phyloP scores from a whole-genome alignment of 768 basidiomycete genomes.

The Suillus lakei region DNA sequence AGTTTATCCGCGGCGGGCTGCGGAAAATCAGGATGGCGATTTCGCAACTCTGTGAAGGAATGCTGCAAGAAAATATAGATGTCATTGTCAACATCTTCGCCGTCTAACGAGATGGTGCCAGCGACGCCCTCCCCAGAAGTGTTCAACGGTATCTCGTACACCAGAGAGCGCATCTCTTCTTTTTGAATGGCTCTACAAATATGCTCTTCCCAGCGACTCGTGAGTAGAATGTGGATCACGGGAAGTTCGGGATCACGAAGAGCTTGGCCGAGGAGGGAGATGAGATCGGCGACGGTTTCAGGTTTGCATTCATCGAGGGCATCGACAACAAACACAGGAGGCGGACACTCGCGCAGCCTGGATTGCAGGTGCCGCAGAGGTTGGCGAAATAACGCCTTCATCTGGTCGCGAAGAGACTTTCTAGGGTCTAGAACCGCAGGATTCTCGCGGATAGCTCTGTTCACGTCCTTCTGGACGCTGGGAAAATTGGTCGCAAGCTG shows the following conservation, averaged over 20 bases:
- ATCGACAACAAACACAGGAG: background rate
- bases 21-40: background rate
- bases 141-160: background rate
- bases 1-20: background rate
- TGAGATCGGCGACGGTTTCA: background rate
- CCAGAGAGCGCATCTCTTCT: background rate
- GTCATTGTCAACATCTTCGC: background rate
- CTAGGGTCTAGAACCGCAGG: background rate
- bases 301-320: background rate
- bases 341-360: background rate
- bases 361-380: background rate
- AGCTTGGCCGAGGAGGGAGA: background rate
- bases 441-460: background rate
- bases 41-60: background rate
- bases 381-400: background rate
- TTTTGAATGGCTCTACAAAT: background rate
- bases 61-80: background rate
- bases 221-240: background rate
- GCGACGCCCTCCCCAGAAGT: background rate
- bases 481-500: background rate
- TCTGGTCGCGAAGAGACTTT: background rate
- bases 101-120: background rate
- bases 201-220: background rate
- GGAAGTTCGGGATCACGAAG: background rate
- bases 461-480: background rate